Base-by-base conservation (phyloP, 306 rosid species). In the Dryas octopetala region DNA sequence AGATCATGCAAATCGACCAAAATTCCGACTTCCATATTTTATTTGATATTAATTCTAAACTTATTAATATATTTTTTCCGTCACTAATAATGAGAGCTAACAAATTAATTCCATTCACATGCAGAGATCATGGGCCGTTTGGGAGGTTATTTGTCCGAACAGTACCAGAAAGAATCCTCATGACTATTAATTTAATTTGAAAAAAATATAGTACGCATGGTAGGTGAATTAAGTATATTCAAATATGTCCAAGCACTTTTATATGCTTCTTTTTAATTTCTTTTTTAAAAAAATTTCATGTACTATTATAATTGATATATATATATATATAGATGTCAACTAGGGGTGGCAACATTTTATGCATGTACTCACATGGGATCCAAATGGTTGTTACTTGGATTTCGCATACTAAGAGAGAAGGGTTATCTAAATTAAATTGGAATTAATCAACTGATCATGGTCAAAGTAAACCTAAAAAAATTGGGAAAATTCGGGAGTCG, bases 1-100 rank as follows among this genome's bases (percentile, higher is more conserved):
- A 80, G 70, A 78, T 85, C 73, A 75, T 79, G 83, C 72, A 83
- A 64, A 78, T 89, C 87, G 87, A 87, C 92, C 85, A 86, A 91
- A 89, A 91, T 86, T 89, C 89, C 50, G 70, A 87, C 63, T 64
- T 66, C 53, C 46, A 76, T 63, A 78, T 65, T 80, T 80, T 85
- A 86, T 45, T 80, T 78, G 67, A 57, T 74, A 38, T 69, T 51
- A 62, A 74, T 79, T 68, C 23, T 28, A 61, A 32, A 28, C 41
- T 76, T 74, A 74, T 51, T 59, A 51, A 50, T 57, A 66, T 53
- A 74, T 7, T 32, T 32, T 67, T 7, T 57, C 69, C 19, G 1
- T 41, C 23, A 71, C 59, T 69, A 48, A 51, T 77, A 70, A 74
- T 67, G 41, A 55, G 79, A 50, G 71, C 64, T 63, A 70, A 59